Evolutionary conservation across 2,329 filamentous ascomycete genomes (phyloP), one percentile per base, ranked within the genome.

Genomic region (Colletotrichum lupini): DNA sequence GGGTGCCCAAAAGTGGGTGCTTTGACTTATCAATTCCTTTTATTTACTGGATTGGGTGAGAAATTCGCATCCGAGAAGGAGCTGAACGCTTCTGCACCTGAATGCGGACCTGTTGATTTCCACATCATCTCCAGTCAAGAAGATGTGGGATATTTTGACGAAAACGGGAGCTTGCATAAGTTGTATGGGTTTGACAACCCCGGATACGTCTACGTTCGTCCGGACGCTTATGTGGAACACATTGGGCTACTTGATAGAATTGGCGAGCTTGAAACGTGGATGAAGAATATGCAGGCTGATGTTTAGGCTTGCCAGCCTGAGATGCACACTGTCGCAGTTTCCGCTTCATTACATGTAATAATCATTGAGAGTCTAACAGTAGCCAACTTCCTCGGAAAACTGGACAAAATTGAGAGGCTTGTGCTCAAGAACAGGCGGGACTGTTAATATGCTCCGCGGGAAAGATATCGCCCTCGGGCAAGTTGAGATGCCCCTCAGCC

Each of bases 111-210:
- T 24, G 67, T 77, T 60, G 74, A 67, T 58, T 62, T 78, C n/a
- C 69, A 72, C 24, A 61, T 61, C 32, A 42, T 59, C 57, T 53
- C 60, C n/a, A 46, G 26, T 68, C 16, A 16, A 11, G 55, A 52
- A 11, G 5, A 37, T 5, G 26, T 46, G 22, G 63, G 62, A 22
- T 74, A 75, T 70, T 42, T 30, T 11, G 79, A 80, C 56, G 32
- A 68, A 1, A 78, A 78, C 1, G 80, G 77, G 2, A 64, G 19
- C n/a, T 57, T 82, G 37, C 79, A 81, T 72, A 49, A 52, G 28
- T 73, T 70, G 35, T 81, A 80, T 63, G 80, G 81, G 2, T 81
- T 83, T 53, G 65, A 59, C 1, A 66, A 56, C 19, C 16, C 42
- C 16, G 42, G 42, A 19, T 46, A 46, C 19, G 42, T 46, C 16